Conservation (phyloP, 306 rosid genomes). For the Rosa persica region DNA sequence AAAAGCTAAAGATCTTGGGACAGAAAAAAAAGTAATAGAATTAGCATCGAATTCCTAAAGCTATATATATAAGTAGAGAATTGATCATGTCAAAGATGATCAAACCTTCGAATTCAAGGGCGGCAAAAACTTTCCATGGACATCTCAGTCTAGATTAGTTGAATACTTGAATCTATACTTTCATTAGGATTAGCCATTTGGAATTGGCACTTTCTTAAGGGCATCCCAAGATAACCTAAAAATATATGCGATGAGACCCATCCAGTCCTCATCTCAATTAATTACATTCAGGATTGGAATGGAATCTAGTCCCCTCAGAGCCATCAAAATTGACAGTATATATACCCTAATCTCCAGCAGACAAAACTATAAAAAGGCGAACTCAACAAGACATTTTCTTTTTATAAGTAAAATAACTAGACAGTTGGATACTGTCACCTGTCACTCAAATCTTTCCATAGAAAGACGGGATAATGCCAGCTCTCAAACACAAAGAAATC, state of each 20-base stretch:
- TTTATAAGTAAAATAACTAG: neutral
- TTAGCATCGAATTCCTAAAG: constrained; percentile 34
- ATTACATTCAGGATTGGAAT: constrained; percentile 6
- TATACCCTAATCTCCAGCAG: constrained; percentile 16
- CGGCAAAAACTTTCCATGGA: constrained; percentile 5
- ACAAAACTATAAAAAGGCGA: neutral
- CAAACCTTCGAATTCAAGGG: constrained; percentile 16
- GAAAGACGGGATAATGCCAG: neutral
- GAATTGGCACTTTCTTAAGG: constrained; percentile 16
- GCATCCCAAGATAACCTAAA: constrained; percentile 26
- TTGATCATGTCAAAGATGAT: constrained; percentile 18
- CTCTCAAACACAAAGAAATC: neutral
- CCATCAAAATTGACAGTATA: constrained; percentile 28
- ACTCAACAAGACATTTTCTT: neutral
- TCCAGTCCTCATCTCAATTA: neutral
- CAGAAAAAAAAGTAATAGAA: constrained; percentile 22
- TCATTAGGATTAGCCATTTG: constrained; percentile 17
- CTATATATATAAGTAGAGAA: constrained; percentile 6
- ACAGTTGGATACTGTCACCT: neutral
- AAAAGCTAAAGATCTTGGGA: constrained; percentile 10
- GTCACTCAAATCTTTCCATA: neutral
- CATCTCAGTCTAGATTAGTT: constrained; percentile 12
- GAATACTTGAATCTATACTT: constrained; percentile 26
- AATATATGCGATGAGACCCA: constrained; percentile 9
- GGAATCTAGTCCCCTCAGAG: constrained; percentile 45